These are phyloP conservation scores for Eucalyptus dawsonii DNA, from an alignment of 345 rosid genomes.

Conservation along the genomic window DNA sequence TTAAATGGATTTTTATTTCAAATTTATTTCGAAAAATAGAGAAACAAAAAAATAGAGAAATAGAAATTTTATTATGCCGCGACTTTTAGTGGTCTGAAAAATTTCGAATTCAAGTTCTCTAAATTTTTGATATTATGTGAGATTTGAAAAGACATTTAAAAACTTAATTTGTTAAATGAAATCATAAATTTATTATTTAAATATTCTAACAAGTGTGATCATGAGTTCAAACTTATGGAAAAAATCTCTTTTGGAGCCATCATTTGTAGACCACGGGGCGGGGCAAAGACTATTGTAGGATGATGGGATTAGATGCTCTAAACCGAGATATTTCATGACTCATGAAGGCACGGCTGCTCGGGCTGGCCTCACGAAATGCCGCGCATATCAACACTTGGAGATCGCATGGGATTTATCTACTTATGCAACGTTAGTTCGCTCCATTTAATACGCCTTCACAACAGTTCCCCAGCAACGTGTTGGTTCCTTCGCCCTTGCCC, in stretches of 20 bases:
- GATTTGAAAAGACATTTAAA: too few species aligned
- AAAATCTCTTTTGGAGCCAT: neutral
- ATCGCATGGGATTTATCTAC: neutral
- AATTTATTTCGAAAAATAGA: fast-evolving
- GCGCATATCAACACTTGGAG: neutral
- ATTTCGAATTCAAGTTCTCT: fast-evolving
- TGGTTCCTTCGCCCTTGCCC: neutral
- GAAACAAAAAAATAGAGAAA: too few species aligned
- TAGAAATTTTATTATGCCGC: fast-evolving
- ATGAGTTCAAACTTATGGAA: fast-evolving
- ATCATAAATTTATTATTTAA: too few species aligned
- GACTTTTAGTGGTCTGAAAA: fast-evolving
- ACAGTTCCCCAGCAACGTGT: neutral
- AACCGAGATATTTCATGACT: fast-evolving
- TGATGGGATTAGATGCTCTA: neutral
- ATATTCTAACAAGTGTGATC: neutral
- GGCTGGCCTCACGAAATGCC: fast-evolving
- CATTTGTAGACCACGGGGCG: neutral
- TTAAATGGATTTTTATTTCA: fast-evolving
- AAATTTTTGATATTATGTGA: fast-evolving
- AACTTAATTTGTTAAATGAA: too few species aligned
- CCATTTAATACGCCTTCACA: neutral
- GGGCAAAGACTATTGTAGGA: neutral
- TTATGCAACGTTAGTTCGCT: neutral
- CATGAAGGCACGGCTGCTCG: neutral